A percentile compares a stretch with the other conserved stretches of the same genome.
These are phyloP conservation scores for Scheffersomyces parashehatae DNA, from an alignment of 1,139 yeast species.

Conservation along the genomic window DNA sequence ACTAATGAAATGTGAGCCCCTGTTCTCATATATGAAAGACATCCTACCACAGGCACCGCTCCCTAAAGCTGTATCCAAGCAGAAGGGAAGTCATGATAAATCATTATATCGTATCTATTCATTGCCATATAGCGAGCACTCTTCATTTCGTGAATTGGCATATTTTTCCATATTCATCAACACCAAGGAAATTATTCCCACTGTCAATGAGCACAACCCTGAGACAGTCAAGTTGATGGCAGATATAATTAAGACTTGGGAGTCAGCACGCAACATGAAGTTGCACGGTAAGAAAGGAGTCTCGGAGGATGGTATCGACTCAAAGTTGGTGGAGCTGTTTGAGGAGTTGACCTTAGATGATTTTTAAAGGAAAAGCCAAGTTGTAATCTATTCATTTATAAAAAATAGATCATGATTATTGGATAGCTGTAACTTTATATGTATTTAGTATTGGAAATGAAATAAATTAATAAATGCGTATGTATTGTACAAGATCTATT, in stretches of 20 bases:
- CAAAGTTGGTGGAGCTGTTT: background rate
- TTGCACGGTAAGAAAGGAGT: background rate
- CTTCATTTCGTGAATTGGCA: conserved; percentile 78
- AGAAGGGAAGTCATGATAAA: conserved; percentile 24
- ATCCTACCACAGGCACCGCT: conserved; percentile 34
- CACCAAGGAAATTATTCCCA: conserved; percentile 65
- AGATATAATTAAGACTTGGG: conserved; percentile 51
- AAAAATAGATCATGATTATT: too few relatives aligned
- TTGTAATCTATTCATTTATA: too few relatives aligned
- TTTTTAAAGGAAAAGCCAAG: too few relatives aligned
- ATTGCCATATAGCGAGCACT: conserved; percentile 92
- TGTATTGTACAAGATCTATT: too few relatives aligned
- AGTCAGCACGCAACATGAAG: conserved; percentile 15
- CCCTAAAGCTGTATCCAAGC: conserved; percentile 11
- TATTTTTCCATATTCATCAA: conserved; percentile 58
- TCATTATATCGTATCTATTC: conserved; percentile 49
- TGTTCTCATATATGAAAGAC: conserved; percentile 27
- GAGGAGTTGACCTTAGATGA: background rate
- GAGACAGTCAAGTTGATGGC: conserved; percentile 40
- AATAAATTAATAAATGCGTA: too few relatives aligned
- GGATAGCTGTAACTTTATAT: too few relatives aligned
- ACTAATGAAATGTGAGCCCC: conserved; percentile 20
- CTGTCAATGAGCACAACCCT: conserved; percentile 61
- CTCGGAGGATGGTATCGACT: background rate
- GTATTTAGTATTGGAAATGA: too few relatives aligned